Evolutionary conservation across 2,329 filamentous ascomycete species (phyloP), one percentile per base, ranked within the genome.

Genomic region (Diaporthe caulivora): DNA sequence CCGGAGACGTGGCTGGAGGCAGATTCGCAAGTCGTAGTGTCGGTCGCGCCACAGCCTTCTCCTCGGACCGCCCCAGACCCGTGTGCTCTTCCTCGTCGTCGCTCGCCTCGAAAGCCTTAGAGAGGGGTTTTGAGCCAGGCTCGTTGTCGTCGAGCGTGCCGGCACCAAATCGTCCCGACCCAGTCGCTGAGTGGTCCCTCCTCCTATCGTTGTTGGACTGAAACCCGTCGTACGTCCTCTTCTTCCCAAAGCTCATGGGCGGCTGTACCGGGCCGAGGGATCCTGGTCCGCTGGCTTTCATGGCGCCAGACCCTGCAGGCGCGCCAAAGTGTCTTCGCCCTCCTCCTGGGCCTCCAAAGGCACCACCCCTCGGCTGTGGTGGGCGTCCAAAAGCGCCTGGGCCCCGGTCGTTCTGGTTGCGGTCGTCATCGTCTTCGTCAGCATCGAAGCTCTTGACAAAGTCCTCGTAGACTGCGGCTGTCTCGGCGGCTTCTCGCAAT

Each of bases 381-480:
- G 67, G 69, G 34, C 69, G 69, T 31, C 69, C 69, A 58, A 73
- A 67, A 21, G 65, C 71, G 18, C 71, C 73, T 44, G 69, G 21
- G 11, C 62, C 62, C 17, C 72, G 42, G 3, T 71, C 68, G 11
- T 40, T 47, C 18, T 65, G 62, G 18, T 54, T 55, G 60, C 44
- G 57, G 31, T 83, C 80, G 73, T 86, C 82, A 55, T 87, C 85
- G 53, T 88, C 86, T 34, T 89, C 88, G 49, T 92, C 90, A 75
- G 89, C 86, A 57, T 91, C 92, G 78, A 94, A 94, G 71, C 89
- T 95, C 83, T 96, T 96, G 72, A 97, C 91, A 77, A 98, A 98
- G 77, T 96, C 94, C 78, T 95, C 91, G 82, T 95, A 94, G 0
- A 95, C 94, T 31, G 94, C 95, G 29, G 93, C 94, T 9, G 94